A percentile compares a stretch with the other conserved stretches of the same genome.
Conservation (phyloP, 176 grass and related monocot species). For the Lolium perenne region DNA sequence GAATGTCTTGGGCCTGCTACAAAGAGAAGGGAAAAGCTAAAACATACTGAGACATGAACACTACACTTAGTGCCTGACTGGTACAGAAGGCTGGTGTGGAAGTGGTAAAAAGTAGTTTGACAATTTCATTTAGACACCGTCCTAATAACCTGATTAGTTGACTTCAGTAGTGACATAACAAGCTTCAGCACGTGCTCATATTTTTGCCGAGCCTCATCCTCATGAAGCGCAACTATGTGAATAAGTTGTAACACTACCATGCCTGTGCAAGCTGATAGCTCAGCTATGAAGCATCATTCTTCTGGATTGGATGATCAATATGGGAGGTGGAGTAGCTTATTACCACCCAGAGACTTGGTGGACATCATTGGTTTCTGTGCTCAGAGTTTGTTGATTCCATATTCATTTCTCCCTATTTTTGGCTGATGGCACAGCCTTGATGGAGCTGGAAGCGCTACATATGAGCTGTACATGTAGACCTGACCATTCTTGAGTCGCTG, state of each 20-base stretch:
- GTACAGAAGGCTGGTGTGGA: conserved; percentile 28
- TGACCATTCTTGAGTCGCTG: not conserved
- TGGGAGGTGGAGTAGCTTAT: not conserved
- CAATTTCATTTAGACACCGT: conserved; percentile 15
- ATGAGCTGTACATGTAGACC: conserved; percentile 25
- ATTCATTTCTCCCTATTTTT: not conserved
- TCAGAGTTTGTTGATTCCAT: conserved; percentile 23
- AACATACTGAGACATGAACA: conserved; percentile 46
- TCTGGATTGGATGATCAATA: conserved; percentile 11
- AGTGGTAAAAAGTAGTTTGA: not conserved
- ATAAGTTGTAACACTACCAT: conserved; percentile 22
- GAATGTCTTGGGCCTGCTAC: conserved; percentile 68
- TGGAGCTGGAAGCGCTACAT: not conserved
- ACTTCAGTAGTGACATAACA: conserved; percentile 23
- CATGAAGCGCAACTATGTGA: conserved; percentile 24
- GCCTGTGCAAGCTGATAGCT: conserved; percentile 5
- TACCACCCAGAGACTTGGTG: conserved; percentile 18
- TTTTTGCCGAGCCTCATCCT: conserved; percentile 30
- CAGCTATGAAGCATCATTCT: conserved; percentile 19
- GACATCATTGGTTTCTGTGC: not conserved
- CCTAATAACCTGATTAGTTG: conserved; percentile 38
- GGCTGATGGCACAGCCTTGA: conserved; percentile 13
- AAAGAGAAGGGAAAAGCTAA: conserved; percentile 52
- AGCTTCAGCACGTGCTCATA: conserved; percentile 33
- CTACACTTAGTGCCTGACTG: not conserved